Base-by-base conservation (phyloP, 169 alveolate species). In the Fabrea salina region DNA sequence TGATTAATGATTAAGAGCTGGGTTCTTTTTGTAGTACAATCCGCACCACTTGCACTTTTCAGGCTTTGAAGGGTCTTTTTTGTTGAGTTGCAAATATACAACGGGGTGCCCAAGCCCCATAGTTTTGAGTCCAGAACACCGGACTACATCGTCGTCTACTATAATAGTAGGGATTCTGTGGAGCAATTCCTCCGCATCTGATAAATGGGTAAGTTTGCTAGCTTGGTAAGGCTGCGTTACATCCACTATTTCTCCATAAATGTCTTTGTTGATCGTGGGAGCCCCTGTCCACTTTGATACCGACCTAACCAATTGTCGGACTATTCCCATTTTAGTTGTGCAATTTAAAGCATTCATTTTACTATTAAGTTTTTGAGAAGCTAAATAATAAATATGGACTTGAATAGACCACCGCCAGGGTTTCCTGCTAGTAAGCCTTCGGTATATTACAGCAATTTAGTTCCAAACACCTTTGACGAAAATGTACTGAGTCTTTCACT, bases 11-110 rank as follows among this genome's bases (percentile, higher is more conserved):
- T 32, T 61, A n/a, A 61, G 50, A 13, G 16, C 41, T n/a, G 74
- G 78, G 41, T 67, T 67, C 30, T 35, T 16, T 19, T n/a, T 8
- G 44, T 67, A 86, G 40, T 83, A 68, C 0, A 86, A 67, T 27
- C 91, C 91, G 32, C 91, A 86, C 85, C 84, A 86, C 49, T 86
- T 86, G 84, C 91, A 86, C 1, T 58, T 79, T 16, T 78, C 78
- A 5, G 89, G 89, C 57, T 82, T 35, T 30, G 53, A 7, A 0
- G 8, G 61, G 32, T 75, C 37, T 79, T 84, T 82, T 33, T 77
- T 81, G 58, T 86, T 79, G 4, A 82, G 50, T 39, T 82, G 72
- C 40, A 86, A 71, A 51, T 86, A 86, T 32, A 82, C 87, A 8
- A 82, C 84, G 16, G 91, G 89, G 47, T 86, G 91, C 0, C 91